phyloP scores from a whole-genome alignment of 768 basidiomycete species.

The Mycena albidolilacea region DNA sequence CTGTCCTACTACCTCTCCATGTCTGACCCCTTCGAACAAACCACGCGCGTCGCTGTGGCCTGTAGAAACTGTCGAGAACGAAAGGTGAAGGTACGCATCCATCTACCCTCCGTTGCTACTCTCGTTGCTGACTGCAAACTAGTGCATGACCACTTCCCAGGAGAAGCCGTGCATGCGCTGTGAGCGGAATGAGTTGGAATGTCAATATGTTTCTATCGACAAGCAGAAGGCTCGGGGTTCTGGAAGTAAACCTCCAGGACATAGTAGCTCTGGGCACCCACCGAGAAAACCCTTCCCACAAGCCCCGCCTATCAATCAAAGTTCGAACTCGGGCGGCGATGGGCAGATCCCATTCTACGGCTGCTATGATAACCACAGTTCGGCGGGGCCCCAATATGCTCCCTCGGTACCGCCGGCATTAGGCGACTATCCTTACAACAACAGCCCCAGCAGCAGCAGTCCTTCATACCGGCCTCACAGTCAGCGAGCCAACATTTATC shows the following conservation, averaged over 20 bases:
- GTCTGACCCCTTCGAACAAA: not conserved
- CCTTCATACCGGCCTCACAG: not conserved
- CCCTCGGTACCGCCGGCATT: not conserved
- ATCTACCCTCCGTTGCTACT: no score
- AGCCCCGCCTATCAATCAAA: not conserved
- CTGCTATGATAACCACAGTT: not conserved
- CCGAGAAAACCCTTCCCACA: not conserved
- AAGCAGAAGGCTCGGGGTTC: not conserved
- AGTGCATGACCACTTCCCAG: not conserved
- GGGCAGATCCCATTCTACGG: not conserved
- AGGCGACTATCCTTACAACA: not conserved
- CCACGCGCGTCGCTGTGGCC: not conserved
- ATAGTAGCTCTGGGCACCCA: not conserved
- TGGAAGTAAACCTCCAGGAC: not conserved
- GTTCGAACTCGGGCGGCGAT: not conserved
- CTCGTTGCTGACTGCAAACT: no score
- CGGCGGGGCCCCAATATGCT: not conserved
- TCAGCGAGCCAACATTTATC: not conserved
- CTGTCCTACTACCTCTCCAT: not conserved
- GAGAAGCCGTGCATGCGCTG: conserved; percentile 11
- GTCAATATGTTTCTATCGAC: conserved; percentile 1
- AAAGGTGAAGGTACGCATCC: not conserved
- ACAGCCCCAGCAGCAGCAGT: not conserved
- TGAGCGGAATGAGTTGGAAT: not conserved
- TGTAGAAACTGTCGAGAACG: not conserved